Evolutionary conservation across 2,329 filamentous ascomycete genomes (phyloP).

Genomic region (Erysiphe pulchra): DNA sequence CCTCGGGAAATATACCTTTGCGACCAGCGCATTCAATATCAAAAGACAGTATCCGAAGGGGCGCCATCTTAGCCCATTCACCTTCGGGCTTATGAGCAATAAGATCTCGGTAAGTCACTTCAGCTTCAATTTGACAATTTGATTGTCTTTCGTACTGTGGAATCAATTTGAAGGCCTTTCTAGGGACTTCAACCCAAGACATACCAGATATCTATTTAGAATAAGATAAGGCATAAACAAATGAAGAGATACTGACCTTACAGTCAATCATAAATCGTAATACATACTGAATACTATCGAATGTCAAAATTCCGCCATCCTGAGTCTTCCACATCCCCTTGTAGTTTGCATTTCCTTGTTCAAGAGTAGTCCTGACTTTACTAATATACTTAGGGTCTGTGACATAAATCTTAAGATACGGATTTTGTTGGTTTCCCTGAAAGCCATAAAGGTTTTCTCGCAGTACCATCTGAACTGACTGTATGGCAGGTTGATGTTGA

Average conservation of each 20-base stretch:
- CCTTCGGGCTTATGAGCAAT: conserved; percentile 72
- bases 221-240: conserved; percentile 1
- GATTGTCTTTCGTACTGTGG: conserved; percentile 45
- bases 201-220: conserved; percentile 51
- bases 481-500: conserved; percentile 46
- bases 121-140: conserved; percentile 88
- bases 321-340: conserved; percentile 64
- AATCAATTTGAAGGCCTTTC: conserved; percentile 47
- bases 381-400: conserved; percentile 68
- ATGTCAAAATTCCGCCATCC: conserved; percentile 55
- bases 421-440: conserved; percentile 74
- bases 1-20: conserved; percentile 91
- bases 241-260: conserved; percentile 24
- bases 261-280: conserved; percentile 96
- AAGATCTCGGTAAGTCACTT: conserved; percentile 57
- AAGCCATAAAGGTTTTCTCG: conserved; percentile 85
- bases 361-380: conserved; percentile 49
- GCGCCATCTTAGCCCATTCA: conserved; percentile 96
- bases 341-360: conserved; percentile 59
- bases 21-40: conserved; percentile 97
- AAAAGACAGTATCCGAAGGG: conserved; percentile 75
- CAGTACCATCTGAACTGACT: conserved; percentile 59
- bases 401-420: conserved; percentile 82
- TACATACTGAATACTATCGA: conserved; percentile 88
- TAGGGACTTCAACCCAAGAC: conserved; percentile 83